Percentiles rank a stretch among this genome's conserved stretches.
Evolutionary conservation across 495 filamentous ascomycete species (phyloP).

Genomic region (Penicillium steckii): DNA sequence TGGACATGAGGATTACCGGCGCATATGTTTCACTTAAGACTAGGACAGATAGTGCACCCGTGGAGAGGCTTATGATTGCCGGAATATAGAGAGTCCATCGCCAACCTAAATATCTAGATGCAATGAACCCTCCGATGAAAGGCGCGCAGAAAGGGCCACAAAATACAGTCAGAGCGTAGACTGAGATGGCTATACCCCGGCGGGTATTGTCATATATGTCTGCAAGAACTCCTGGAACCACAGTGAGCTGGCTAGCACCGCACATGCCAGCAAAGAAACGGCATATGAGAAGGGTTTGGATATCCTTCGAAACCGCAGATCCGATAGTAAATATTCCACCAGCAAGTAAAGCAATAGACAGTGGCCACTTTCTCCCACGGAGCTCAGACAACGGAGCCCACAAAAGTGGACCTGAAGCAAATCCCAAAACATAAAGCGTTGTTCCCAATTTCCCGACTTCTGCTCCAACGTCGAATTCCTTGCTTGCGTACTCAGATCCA

Average conservation of each 20-base stretch:
- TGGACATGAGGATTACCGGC: constrained; percentile 36
- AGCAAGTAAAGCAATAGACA: constrained; percentile 49
- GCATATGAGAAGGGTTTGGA: constrained; percentile 52
- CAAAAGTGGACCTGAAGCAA: constrained; percentile 52
- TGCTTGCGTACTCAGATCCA: constrained; percentile 39
- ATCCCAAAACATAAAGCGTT: constrained; percentile 54
- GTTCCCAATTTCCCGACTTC: constrained; percentile 54
- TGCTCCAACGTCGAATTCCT: constrained; percentile 44
- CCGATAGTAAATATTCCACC: constrained; percentile 57
- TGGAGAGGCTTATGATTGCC: constrained; percentile 33
- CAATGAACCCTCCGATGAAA: constrained; percentile 48
- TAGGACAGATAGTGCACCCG: constrained; percentile 23
- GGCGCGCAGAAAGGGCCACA: constrained; percentile 47
- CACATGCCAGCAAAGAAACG: constrained; percentile 53
- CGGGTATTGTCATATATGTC: constrained; percentile 49
- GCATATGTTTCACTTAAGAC: constrained; percentile 42
- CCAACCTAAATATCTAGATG: constrained; percentile 42
- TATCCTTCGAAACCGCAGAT: constrained; percentile 55
- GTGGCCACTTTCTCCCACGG: constrained; percentile 58
- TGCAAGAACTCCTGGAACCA: constrained; percentile 51
- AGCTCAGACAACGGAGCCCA: constrained; percentile 76
- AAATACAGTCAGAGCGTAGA: constrained; percentile 53
- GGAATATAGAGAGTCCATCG: constrained; percentile 49
- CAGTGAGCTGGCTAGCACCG: constrained; percentile 48
- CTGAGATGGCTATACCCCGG: constrained; percentile 48